Evolutionary conservation across 768 basidiomycete species (phyloP), one percentile per base, ranked within the genome.

Genomic region (Trichaptum fuscoviolaceum): DNA sequence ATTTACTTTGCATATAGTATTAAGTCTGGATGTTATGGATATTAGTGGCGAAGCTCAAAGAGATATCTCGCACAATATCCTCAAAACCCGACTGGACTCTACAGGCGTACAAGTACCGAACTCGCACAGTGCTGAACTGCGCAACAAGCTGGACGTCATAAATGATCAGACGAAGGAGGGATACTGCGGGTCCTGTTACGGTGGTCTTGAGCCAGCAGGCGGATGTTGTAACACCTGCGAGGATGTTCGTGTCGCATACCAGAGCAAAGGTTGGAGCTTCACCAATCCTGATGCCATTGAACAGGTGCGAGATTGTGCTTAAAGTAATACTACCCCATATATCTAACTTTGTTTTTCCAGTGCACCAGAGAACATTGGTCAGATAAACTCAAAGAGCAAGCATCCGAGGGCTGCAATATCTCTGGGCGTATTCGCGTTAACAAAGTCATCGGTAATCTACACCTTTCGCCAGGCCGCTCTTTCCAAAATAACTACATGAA

Each of bases 141-240:
- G 87, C 68, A 97, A 94, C 68, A 96, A 99, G 65, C 77, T 96
- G 1, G 96, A 98, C 77, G 89, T 86, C 75, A 77, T 92, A 70
- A 87, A 86, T 69, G 80, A 87, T 67, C 78, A 81, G 74, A 82
- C 86, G 74, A 77, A 83, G 62, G 77, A 78, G 0, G 83, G 81
- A 67, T 96, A 94, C 75, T 99, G 96, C 78, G 97, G 97, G 4
- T 96, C 95, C 6, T 99, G 97, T 78, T 99, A 92, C 70, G 97
- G 97, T 66, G 97, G 94, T 65, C 69, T 85, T 26, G 85, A 84
- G 64, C 90, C 94, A 2, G 76, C 73, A 1, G 77, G 77, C 73
- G 95, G 95, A 6, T 99, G 97, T 77, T 99, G 97, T 78, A 93
- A 99, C 75, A 89, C 88, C 58, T 99, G 97, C 76, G 97, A 99